Percentiles rank a stretch among this genome's conserved stretches.
Evolutionary conservation across 148 eudicot species (phyloP).

Genomic region (Rhododendron kiyosumense): DNA sequence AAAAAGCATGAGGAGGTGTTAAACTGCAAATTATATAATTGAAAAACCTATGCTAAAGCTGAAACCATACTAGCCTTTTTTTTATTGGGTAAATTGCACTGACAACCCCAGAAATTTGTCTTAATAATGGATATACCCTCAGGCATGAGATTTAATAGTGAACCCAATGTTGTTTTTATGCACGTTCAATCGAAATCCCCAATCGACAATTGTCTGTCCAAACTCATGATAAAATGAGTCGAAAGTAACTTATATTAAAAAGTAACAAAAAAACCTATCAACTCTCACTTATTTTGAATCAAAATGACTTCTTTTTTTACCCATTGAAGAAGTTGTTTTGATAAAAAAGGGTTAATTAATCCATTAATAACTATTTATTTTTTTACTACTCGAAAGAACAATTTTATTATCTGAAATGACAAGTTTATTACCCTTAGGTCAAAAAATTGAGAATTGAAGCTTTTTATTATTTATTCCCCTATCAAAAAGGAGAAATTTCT

Average conservation of each 20-base stretch:
- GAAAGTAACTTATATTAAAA: no score
- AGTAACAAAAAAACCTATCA: background rate
- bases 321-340: background rate
- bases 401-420: no score
- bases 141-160: background rate
- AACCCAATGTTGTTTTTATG: background rate
- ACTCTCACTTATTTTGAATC: background rate
- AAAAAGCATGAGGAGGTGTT: background rate
- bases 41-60: background rate
- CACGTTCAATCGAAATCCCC: background rate
- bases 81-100: background rate
- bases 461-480: no score
- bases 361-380: no score
- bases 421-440: no score
- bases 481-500: no score
- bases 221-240: background rate
- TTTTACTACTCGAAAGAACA: no score
- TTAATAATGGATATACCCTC: background rate
- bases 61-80: background rate
- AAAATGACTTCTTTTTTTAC: background rate
- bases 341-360: background rate
- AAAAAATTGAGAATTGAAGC: no score
- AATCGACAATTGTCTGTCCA: background rate
- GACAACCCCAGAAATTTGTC: background rate
- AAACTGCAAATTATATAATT: background rate